Conservation (phyloP, 371 early-diverging fungal species). For the Actinomortierella ambigua region DNA sequence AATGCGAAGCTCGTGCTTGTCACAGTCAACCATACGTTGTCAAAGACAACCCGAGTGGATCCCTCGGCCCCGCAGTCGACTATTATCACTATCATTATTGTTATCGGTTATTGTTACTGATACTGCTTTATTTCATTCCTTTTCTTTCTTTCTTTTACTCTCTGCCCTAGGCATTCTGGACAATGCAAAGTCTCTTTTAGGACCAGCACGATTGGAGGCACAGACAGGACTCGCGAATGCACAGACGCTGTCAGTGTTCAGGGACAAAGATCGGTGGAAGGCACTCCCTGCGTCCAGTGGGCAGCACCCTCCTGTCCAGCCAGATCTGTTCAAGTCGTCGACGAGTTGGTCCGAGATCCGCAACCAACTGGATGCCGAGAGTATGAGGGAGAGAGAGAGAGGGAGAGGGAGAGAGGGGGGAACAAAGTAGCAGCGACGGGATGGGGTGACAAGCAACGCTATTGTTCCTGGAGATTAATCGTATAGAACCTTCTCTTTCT, state of each 20-base stretch:
- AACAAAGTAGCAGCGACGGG: too few relatives aligned
- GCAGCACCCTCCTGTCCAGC: constrained; percentile 9
- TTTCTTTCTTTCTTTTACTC: neutral
- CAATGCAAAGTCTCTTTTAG: constrained; percentile 39
- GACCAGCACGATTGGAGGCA: constrained; percentile 21
- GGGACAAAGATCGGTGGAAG: constrained; percentile 43
- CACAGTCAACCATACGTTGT: neutral
- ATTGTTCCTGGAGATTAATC: too few relatives aligned
- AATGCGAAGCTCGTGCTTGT: neutral
- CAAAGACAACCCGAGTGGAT: neutral
- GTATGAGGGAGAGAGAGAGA: constrained; percentile 2
- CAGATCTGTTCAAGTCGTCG: constrained; percentile 27
- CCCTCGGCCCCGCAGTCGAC: neutral
- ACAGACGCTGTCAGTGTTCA: constrained; percentile 39
- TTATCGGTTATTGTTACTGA: neutral
- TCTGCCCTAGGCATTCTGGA: constrained; percentile 30
- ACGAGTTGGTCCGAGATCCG: constrained; percentile 32
- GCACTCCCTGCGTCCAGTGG: constrained; percentile 12
- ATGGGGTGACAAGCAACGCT: too few relatives aligned
- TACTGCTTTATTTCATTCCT: too few relatives aligned
- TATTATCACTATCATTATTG: neutral
- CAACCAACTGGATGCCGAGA: constrained; percentile 40
- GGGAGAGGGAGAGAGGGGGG: too few relatives aligned
- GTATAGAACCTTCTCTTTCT: too few relatives aligned
- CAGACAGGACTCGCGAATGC: constrained; percentile 38